These are phyloP conservation scores for Anastatica hierochuntica DNA, from an alignment of 345 rosid genomes.

Conservation along the genomic window DNA sequence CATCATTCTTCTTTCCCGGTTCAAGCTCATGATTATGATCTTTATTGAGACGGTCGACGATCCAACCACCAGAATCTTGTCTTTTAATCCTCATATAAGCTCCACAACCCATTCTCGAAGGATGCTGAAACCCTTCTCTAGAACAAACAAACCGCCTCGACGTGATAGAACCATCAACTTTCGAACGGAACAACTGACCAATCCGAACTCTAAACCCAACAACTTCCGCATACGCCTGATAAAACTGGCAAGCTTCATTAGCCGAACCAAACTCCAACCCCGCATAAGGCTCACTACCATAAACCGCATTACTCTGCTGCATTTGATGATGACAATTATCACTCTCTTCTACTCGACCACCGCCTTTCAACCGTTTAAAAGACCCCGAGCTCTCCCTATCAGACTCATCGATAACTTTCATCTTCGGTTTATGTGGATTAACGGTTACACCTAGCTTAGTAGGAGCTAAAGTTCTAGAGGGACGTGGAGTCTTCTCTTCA, in stretches of 20 bases:
- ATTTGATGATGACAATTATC: constrained; percentile 3
- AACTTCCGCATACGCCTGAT: constrained; percentile 54
- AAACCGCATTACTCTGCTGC: constrained; percentile 18
- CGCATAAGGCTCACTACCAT: constrained; percentile 38
- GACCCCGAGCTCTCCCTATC: constrained; percentile 30
- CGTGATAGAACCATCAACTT: constrained; percentile 68
- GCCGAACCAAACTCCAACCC: constrained; percentile 73
- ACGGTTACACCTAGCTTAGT: constrained; percentile 31
- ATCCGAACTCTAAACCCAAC: constrained; percentile 74
- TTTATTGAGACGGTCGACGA: constrained; percentile 64
- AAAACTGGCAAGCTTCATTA: constrained; percentile 69
- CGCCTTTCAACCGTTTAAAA: constrained; percentile 48
- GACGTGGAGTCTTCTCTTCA: constrained; percentile 31
- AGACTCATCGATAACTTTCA: constrained; percentile 38
- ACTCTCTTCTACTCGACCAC: constrained; percentile 29
- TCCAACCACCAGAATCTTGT: constrained; percentile 72
- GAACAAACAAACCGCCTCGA: constrained; percentile 89
- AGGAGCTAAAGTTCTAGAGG: constrained; percentile 33
- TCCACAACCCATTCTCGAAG: constrained; percentile 86
- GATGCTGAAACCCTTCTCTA: constrained; percentile 94
- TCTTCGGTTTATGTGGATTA: constrained; percentile 35
- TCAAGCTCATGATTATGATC: constrained; percentile 78
- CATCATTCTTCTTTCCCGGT: constrained; percentile 28
- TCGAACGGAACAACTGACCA: constrained; percentile 88
- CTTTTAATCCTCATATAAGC: constrained; percentile 92